phyloP scores from a whole-genome alignment of 2,329 filamentous ascomycete species.

The Trichoderma sp. region DNA sequence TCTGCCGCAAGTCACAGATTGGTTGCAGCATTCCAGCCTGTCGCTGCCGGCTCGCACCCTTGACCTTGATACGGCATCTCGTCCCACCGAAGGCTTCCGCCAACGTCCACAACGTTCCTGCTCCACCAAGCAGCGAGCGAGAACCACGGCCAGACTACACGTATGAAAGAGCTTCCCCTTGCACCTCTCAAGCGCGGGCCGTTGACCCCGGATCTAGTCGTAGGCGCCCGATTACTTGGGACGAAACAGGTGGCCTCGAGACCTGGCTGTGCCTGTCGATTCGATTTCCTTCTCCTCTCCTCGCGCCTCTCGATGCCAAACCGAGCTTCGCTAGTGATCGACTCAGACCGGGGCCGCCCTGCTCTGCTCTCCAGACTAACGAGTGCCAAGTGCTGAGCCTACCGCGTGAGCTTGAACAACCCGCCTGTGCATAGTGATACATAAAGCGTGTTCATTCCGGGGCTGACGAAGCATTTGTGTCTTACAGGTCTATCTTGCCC shows the following conservation, averaged over 20 bases:
- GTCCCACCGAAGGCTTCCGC: slow-evolving; percentile 28
- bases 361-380: slow-evolving; percentile 10
- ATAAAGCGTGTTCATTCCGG: slow-evolving; percentile 29
- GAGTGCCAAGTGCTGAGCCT: slow-evolving; percentile 17
- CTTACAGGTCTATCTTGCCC: slow-evolving; percentile 28
- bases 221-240: slow-evolving; percentile 30
- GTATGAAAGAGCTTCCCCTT: slow-evolving; percentile 23
- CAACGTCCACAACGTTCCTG: slow-evolving; percentile 17
- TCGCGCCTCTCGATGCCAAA: slow-evolving; percentile 23
- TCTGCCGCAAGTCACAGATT: slow-evolving; percentile 22
- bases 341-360: slow-evolving; percentile 29
- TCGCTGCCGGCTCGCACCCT: slow-evolving; percentile 22
- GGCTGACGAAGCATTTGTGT: slow-evolving; percentile 27
- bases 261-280: slow-evolving; percentile 27
- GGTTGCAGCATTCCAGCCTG: slow-evolving; percentile 21
- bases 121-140: slow-evolving; percentile 19
- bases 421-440: slow-evolving; percentile 26
- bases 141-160: slow-evolving; percentile 10
- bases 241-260: slow-evolving; percentile 28
- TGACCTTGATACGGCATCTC: slow-evolving; percentile 27
- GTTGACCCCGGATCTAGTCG: slow-evolving; percentile 29
- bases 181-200: slow-evolving; percentile 22
- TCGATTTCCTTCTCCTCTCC: slow-evolving; percentile 10
- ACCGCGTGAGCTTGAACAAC: slow-evolving; percentile 26
- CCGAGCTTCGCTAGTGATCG: slow-evolving; percentile 25